phyloP scores from a whole-genome alignment of 495 filamentous ascomycete genomes.

The Parathielavia appendiculata region DNA sequence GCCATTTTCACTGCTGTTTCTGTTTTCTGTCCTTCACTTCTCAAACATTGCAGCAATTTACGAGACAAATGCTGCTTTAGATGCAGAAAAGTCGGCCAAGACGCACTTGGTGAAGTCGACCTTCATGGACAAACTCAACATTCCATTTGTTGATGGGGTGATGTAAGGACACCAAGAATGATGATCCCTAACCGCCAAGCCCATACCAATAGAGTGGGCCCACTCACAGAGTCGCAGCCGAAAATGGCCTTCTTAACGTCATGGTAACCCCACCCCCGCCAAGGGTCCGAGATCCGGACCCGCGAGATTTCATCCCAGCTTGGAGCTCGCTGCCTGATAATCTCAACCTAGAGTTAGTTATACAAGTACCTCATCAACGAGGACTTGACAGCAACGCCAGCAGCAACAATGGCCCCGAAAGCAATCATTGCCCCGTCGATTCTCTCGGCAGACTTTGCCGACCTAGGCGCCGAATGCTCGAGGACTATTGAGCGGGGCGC shows the following conservation, averaged over 20 bases:
- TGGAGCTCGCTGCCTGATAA: neutral
- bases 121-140: neutral
- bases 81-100: neutral
- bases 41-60: neutral
- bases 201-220: neutral
- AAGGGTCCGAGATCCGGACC: neutral
- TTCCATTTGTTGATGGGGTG: slow-evolving; percentile 18
- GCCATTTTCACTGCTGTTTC: slow-evolving; percentile 25
- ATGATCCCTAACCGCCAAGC: slow-evolving; percentile 8
- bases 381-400: neutral
- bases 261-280: slow-evolving; percentile 19
- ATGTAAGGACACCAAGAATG: slow-evolving; percentile 14
- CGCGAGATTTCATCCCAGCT: neutral
- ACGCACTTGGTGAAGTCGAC: neutral
- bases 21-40: neutral
- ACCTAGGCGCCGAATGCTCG: slow-evolving; percentile 77
- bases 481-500: slow-evolving; percentile 75
- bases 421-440: slow-evolving; percentile 97
- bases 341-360: neutral
- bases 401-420: slow-evolving; percentile 64
- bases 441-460: slow-evolving; percentile 89
- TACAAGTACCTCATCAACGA: neutral
- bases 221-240: neutral
- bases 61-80: neutral
- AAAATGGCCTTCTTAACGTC: no score